Percentiles rank a stretch among this genome's conserved stretches.
phyloP scores from a whole-genome alignment of 306 rosid species.

The Fragaria vesca region DNA sequence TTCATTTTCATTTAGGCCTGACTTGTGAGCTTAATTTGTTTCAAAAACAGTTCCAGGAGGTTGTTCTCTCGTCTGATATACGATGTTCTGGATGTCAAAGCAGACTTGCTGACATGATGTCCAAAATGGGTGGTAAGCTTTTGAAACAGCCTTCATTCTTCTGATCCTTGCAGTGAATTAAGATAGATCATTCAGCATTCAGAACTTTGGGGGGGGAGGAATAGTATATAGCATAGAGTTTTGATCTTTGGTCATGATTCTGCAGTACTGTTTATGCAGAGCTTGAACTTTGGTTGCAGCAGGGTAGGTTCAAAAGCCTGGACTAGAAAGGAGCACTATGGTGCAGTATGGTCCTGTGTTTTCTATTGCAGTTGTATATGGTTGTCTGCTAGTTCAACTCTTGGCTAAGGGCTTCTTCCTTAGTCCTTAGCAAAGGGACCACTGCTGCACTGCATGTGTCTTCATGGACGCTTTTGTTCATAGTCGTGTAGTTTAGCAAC shows the following conservation, averaged over 20 bases:
- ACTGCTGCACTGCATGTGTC: conserved; percentile 6
- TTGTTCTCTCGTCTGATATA: conserved; percentile 69
- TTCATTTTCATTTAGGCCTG: conserved; percentile 8
- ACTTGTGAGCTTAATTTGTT: not conserved
- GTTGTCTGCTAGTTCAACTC: not conserved
- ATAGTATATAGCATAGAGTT: not conserved
- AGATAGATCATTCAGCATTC: not conserved
- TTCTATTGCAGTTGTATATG: not conserved
- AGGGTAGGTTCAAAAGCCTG: not conserved
- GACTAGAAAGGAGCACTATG: not conserved
- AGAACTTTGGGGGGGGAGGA: not conserved
- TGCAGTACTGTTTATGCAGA: not conserved
- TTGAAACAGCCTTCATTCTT: not conserved
- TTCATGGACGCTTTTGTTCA: not conserved
- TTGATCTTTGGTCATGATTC: conserved; percentile 1
- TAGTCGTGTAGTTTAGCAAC: not conserved
- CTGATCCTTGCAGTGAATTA: not conserved
- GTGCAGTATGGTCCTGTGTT: not conserved
- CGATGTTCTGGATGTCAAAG: conserved; percentile 57
- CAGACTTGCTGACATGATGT: conserved; percentile 63
- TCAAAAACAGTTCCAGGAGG: conserved; percentile 62
- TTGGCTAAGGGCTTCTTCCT: not conserved
- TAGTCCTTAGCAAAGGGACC: conserved; percentile 11
- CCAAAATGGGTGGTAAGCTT: conserved; percentile 57
- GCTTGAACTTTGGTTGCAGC: conserved; percentile 13